phyloP scores from a whole-genome alignment of 208 protist genomes.

The Leishmania braziliensis region DNA sequence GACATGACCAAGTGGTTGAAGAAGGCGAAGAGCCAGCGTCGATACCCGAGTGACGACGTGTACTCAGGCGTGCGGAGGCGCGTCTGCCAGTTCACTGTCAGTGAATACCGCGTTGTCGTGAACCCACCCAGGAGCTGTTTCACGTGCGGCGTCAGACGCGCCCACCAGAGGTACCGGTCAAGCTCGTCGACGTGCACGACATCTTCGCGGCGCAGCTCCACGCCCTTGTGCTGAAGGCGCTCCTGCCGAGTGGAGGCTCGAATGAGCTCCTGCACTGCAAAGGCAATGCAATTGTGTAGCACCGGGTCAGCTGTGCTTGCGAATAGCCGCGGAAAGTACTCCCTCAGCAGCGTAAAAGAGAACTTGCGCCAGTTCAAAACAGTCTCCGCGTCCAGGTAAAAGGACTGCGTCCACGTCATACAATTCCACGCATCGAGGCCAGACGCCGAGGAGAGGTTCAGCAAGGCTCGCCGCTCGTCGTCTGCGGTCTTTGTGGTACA shows the following conservation, averaged over 20 bases:
- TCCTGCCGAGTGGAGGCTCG: slow-evolving; percentile 67
- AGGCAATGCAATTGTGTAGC: slow-evolving; percentile 87
- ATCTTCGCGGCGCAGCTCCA: slow-evolving; percentile 48
- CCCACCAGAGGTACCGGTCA: slow-evolving; percentile 82
- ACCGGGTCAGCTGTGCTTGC: slow-evolving; percentile 72
- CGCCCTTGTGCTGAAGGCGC: slow-evolving; percentile 35
- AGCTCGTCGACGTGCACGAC: slow-evolving; percentile 71
- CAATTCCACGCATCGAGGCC: not conserved
- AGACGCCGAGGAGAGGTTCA: not conserved
- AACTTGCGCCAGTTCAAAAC: slow-evolving; percentile 76
- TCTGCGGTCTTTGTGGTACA: not conserved
- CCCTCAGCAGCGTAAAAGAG: slow-evolving; percentile 57
- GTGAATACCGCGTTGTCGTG: slow-evolving; percentile 71
- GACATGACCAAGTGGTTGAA: slow-evolving; percentile 66
- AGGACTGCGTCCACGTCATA: slow-evolving; percentile 7
- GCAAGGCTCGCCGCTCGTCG: not conserved
- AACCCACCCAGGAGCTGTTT: slow-evolving; percentile 76
- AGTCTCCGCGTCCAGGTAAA: slow-evolving; percentile 38
- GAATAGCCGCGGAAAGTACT: slow-evolving; percentile 75
- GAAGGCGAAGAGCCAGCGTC: slow-evolving; percentile 67
- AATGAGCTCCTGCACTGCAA: slow-evolving; percentile 84
- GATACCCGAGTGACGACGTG: slow-evolving; percentile 47
- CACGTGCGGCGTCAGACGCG: slow-evolving; percentile 43
- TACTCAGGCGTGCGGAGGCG: slow-evolving; percentile 67
- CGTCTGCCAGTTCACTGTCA: slow-evolving; percentile 45